Percentiles rank a stretch among this genome's conserved stretches.
Conservation (phyloP, 1,284 basidiomycete species). For the Schizophyllum amplum region DNA sequence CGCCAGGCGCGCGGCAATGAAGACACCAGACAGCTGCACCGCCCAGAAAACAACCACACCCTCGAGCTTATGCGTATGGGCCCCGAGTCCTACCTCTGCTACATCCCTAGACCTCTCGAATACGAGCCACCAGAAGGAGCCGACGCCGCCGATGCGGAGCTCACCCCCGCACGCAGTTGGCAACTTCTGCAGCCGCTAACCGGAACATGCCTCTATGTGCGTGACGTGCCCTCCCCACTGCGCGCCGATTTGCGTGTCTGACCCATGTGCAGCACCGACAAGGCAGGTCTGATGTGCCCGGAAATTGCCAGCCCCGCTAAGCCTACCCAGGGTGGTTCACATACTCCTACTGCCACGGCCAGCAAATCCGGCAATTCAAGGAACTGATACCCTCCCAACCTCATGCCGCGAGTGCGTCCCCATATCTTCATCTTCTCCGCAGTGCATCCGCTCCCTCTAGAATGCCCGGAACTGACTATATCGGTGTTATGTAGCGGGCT, state of each 20-base stretch:
- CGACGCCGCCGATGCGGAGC: constrained; percentile 48
- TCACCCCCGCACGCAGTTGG: constrained; percentile 68
- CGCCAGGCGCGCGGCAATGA: constrained; percentile 7
- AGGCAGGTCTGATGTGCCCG: constrained; percentile 10
- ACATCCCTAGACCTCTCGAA: constrained; percentile 59
- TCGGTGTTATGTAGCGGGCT: constrained; percentile 38
- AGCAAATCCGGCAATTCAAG: constrained; percentile 85
- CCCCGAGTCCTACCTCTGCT: constrained; percentile 61
- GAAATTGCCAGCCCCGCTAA: neutral
- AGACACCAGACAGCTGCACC: constrained; percentile 9
- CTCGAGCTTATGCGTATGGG: constrained; percentile 70
- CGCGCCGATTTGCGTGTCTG: constrained; percentile 14
- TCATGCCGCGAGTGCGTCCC: constrained; percentile 50
- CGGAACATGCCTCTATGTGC: constrained; percentile 74
- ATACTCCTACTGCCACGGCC: constrained; percentile 90
- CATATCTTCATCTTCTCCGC: neutral
- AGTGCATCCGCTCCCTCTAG: constrained; percentile 8
- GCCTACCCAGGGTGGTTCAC: constrained; percentile 73
- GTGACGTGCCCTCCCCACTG: constrained; percentile 21
- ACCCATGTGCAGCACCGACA: constrained; percentile 55
- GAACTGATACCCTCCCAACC: constrained; percentile 51
- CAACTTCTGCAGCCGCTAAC: constrained; percentile 68
- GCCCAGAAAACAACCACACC: constrained; percentile 26
- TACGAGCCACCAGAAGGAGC: constrained; percentile 30
- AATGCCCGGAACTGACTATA: constrained; percentile 1